phyloP scores from a whole-genome alignment of 345 rosid genomes.

The Euphorbia pulcherrima region DNA sequence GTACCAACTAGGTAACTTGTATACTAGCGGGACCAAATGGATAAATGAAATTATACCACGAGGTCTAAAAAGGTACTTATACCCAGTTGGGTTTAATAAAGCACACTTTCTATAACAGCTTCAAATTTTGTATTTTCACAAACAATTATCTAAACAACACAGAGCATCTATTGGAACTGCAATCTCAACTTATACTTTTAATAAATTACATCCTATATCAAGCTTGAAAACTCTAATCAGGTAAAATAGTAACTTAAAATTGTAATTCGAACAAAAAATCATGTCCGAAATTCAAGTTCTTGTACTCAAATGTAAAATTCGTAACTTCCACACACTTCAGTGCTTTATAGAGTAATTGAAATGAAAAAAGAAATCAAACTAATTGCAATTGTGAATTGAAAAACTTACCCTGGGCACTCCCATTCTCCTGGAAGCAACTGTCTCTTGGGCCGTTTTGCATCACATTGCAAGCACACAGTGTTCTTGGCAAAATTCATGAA shows the following conservation, averaged over 20 bases:
- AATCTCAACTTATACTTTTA: background rate
- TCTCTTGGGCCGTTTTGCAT: conserved; percentile 94
- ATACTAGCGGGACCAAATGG: too few relatives aligned
- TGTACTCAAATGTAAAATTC: background rate
- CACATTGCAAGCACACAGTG: conserved; percentile 86
- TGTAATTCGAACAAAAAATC: background rate
- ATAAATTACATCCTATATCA: background rate
- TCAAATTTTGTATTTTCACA: background rate
- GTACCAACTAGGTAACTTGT: too few relatives aligned
- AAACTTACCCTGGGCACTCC: conserved; percentile 97
- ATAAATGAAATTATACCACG: too few relatives aligned
- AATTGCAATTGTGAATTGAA: conserved; percentile 6
- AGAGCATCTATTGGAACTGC: background rate
- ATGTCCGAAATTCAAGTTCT: background rate
- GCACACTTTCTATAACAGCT: background rate
- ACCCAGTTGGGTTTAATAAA: too few relatives aligned
- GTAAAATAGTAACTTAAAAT: background rate
- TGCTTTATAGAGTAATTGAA: background rate
- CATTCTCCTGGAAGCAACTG: conserved; percentile 99
- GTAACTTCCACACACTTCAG: background rate
- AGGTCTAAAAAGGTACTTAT: too few relatives aligned
- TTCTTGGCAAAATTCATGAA: conserved; percentile 99
- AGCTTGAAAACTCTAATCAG: background rate
- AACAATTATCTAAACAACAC: background rate
- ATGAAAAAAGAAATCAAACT: background rate